These are phyloP conservation scores for Rhynchospora tenuis DNA, from an alignment of 176 grass and related monocot species.

Conservation along the genomic window DNA sequence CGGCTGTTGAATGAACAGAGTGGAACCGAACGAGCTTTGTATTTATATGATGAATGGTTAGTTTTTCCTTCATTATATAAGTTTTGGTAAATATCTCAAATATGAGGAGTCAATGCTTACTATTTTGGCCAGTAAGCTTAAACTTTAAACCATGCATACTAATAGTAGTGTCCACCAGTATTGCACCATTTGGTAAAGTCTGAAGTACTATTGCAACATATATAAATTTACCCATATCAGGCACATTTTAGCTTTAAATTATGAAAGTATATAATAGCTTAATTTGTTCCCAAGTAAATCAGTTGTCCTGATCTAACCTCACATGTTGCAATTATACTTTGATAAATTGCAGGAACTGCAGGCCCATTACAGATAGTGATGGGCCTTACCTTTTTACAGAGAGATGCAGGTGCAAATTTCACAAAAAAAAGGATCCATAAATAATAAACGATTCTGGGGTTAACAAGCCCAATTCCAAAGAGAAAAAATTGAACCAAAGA, in stretches of 20 bases:
- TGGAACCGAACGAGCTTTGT: slow-evolving; percentile 49
- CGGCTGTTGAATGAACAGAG: slow-evolving; percentile 77
- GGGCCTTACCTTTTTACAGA: background rate
- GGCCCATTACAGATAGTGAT: background rate
- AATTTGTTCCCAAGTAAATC: background rate
- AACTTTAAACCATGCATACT: background rate
- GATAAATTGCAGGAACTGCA: background rate
- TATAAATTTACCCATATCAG: background rate
- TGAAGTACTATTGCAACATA: slow-evolving; percentile 15
- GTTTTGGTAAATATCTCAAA: background rate
- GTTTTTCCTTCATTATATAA: slow-evolving; percentile 15
- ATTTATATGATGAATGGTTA: slow-evolving; percentile 90
- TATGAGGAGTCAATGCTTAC: background rate
- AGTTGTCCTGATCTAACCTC: background rate
- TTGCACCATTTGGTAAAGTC: background rate
- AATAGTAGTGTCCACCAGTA: background rate
- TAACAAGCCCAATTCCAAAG: background rate
- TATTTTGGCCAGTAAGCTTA: background rate
- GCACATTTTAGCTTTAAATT: background rate
- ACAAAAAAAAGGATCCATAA: background rate
- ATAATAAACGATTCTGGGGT: background rate
- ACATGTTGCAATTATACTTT: background rate
- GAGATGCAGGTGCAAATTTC: background rate
- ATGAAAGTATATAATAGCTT: background rate
- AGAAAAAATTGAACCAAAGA: background rate